Evolutionary conservation across 805 yeast genomes (phyloP).

Genomic region (Saccharomycopsis vini): DNA sequence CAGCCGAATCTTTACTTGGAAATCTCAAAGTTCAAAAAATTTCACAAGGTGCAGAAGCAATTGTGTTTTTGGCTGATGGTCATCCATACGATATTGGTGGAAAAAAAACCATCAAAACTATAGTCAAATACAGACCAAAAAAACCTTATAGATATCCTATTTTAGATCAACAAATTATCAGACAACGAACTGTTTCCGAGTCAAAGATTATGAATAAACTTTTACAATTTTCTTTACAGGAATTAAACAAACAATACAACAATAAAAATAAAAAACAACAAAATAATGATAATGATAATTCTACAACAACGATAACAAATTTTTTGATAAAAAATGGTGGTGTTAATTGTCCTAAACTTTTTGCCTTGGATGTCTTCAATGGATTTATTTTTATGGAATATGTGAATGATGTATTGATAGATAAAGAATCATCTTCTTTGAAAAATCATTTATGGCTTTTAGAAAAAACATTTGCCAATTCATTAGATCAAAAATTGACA

Average conservation of each 20-base stretch:
- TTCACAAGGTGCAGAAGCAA: conserved; percentile 90
- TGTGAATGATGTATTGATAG: conserved; percentile 47
- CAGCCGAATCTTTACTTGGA: conserved; percentile 5
- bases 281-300: neutral
- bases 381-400: conserved; percentile 89
- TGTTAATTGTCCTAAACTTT: conserved; percentile 60
- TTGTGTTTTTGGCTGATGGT: conserved; percentile 50
- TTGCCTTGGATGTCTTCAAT: conserved; percentile 65
- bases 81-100: conserved; percentile 64
- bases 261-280: neutral
- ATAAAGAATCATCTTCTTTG: conserved; percentile 44
- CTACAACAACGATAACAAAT: neutral
- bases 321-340: conserved; percentile 26
- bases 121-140: conserved; percentile 79
- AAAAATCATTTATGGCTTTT: conserved; percentile 68
- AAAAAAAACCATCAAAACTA: conserved; percentile 30
- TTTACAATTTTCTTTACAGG: conserved; percentile 30
- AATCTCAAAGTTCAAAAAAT: conserved; percentile 24
- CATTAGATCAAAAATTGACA: conserved; percentile 19
- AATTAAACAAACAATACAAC: conserved; percentile 3
- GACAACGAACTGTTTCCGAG: conserved; percentile 76
- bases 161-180: conserved; percentile 68
- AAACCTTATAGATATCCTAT: conserved; percentile 86
- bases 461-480: conserved; percentile 30
- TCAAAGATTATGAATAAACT: conserved; percentile 63